These are phyloP conservation scores for Fraxinus platypoda DNA, from an alignment of 305 asterid species.

Conservation along the genomic window DNA sequence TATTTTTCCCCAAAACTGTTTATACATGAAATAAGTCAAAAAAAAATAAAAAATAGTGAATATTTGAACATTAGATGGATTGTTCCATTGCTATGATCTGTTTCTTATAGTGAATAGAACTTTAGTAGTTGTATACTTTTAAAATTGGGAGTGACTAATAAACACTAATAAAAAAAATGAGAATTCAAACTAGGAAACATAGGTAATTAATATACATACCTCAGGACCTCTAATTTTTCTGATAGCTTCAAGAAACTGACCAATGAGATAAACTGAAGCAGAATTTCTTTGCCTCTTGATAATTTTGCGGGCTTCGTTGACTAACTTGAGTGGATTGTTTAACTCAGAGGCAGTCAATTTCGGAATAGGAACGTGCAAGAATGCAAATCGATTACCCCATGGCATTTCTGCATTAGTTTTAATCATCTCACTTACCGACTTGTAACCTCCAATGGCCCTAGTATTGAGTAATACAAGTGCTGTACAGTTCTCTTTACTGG, in stretches of 20 bases:
- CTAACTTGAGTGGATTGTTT: conserved; percentile 20
- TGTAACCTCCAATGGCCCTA: background rate
- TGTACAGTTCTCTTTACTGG: background rate
- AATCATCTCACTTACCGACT: background rate
- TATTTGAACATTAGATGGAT: too few species aligned
- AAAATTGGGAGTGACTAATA: too few species aligned
- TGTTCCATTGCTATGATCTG: too few species aligned
- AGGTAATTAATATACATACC: conserved; percentile 17
- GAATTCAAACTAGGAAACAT: background rate
- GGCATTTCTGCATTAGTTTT: background rate
- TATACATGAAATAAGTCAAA: too few species aligned
- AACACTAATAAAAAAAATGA: too few species aligned
- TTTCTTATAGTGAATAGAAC: too few species aligned
- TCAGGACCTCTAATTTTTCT: conserved; percentile 32
- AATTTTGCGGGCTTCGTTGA: conserved; percentile 13
- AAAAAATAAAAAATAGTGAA: too few species aligned
- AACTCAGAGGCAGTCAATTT: background rate
- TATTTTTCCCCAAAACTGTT: too few species aligned
- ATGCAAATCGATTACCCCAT: conserved; percentile 16
- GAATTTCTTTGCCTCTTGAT: conserved; percentile 28
- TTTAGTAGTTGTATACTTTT: too few species aligned
- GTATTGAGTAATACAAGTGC: background rate
- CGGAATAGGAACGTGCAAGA: conserved; percentile 26
- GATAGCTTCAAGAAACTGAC: conserved; percentile 17
- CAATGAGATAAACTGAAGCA: background rate